Evolutionary conservation across 495 filamentous ascomycete species (phyloP), one percentile per base, ranked within the genome.

Genomic region (Copromyces sp.): DNA sequence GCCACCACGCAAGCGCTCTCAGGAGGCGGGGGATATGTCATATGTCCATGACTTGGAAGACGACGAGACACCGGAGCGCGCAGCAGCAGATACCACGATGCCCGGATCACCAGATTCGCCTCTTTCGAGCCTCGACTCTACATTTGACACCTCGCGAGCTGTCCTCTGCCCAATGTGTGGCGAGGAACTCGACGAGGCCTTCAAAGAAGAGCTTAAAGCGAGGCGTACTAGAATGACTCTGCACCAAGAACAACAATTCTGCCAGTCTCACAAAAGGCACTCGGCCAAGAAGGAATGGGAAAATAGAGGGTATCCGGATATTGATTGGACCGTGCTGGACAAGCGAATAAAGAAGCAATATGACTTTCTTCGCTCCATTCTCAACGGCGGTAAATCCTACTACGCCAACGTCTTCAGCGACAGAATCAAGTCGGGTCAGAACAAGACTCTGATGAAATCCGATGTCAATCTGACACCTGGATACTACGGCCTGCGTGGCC

Each of bases 401-500:
- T 96, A 90, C 75, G 82, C 89, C 39, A 84, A 89, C 17, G 78
- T 85, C 3, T 84, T 94, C 42, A 85, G 86, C 20, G 81, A 86
- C n/a, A 86, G 78, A 3, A 79, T 93, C 68, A 86, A 87, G 44
- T 79, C 82, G 3, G 90, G 91, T 7, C 84, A 88, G 74, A 88
- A 89, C 72, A 88, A 88, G 72, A 89, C 87, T 24, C 80, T 90
- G 68, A 80, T 87, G 42, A 85, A 89, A 73, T 87, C 83, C 4
- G 81, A 86, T n/a, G 81, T 80, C 41, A 84, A 83, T 69, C 77
- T 87, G 24, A 87, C 83, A 20, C 81, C 86, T 38, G 95, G 95
- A 0, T 99, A 98, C 78, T 99, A 98, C 79, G 95, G 95, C 1
- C 86, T 90, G 2, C 86, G 91, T 70, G 95, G 95, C 1, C 84